Base-by-base conservation (phyloP, 1,284 basidiomycete genomes). In the Tilletia caries region DNA sequence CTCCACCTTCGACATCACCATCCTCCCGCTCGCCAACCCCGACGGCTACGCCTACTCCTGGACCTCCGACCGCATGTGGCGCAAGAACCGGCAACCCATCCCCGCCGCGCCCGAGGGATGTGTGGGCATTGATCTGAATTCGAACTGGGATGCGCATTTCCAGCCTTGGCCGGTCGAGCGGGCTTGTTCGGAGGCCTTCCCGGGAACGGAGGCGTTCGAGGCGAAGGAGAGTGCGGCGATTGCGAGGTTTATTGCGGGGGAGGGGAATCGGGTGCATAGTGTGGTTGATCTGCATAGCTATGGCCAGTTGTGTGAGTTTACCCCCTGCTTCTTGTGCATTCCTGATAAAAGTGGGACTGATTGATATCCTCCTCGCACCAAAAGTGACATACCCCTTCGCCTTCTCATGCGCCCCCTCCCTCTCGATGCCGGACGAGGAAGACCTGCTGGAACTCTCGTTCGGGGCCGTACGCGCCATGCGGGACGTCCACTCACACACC, bases 231-330 rank as follows among this genome's bases (percentile, higher is more conserved):
- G 90, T 2, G 88, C 88, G 77, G 90, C 89, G 67, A 87, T 94
- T 70, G 89, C 89, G 1, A 87, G 89, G 73, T 92, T 89, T 78
- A 85, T 92, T 84, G 6, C 87, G 86, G 33, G 86, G 88, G 27
- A 86, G 87, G 23, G 84, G 83, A 80, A 72, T 64, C 74, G 86
- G 10, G 87, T 86, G n/a, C 75, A 80, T n/a, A 85, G 86, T 1
- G 93, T 91, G 78, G 72, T 94, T 27, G 92, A 93, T 82, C 80
- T 94, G 69, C 87, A 93, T 75, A 90, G 88, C 75, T 94, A 93
- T 79, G 92, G 92, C 0, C 92, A 95, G 82, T 18, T 62, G 58
- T 33, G 58, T 62, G 58, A 62, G 58, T 62, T 6, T n/a, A n/a
- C n/a, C n/a, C 58, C 6, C 29, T 75, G 32, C 86, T 54, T 8